These are phyloP conservation scores for Oenanthe javanica DNA, from an alignment of 140 eudicot genomes.

Conservation along the genomic window DNA sequence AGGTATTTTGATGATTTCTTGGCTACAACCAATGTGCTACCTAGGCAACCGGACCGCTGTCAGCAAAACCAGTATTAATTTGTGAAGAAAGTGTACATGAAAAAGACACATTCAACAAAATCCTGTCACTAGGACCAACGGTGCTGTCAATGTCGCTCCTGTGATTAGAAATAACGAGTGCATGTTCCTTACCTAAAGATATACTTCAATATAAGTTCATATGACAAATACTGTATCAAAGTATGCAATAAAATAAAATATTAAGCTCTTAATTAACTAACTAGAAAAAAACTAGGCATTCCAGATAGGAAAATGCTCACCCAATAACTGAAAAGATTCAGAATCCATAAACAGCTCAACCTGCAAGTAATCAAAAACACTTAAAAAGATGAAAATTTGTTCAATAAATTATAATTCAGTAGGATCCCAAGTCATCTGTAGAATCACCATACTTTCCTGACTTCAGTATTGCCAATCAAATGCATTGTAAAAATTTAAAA, in stretches of 20 bases:
- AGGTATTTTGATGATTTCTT: slow-evolving; percentile 47
- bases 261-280: slow-evolving; percentile 8
- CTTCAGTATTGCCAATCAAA: not conserved
- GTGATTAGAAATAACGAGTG: slow-evolving; percentile 63
- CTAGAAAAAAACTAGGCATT: slow-evolving; percentile 9
- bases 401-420: not conserved
- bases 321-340: slow-evolving; percentile 59
- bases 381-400: not conserved
- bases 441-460: not conserved
- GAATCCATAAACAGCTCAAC: slow-evolving; percentile 59
- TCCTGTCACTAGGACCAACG: too few relatives aligned
- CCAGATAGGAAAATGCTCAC: slow-evolving; percentile 26
- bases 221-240: not conserved
- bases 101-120: not conserved
- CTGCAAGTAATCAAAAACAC: slow-evolving; percentile 29
- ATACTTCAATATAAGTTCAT: slow-evolving; percentile 4
- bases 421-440: not conserved
- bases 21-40: slow-evolving; percentile 49
- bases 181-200: slow-evolving; percentile 68
- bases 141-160: slow-evolving; percentile 60
- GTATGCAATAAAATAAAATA: not conserved
- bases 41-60: slow-evolving; percentile 81
- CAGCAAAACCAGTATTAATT: slow-evolving; percentile 16
- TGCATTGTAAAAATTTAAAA: not conserved
- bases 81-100: not conserved